Evolutionary conservation across 805 yeast genomes (phyloP), one percentile per base, ranked within the genome.

Genomic region (Kluyveromyces nonfermentans): DNA sequence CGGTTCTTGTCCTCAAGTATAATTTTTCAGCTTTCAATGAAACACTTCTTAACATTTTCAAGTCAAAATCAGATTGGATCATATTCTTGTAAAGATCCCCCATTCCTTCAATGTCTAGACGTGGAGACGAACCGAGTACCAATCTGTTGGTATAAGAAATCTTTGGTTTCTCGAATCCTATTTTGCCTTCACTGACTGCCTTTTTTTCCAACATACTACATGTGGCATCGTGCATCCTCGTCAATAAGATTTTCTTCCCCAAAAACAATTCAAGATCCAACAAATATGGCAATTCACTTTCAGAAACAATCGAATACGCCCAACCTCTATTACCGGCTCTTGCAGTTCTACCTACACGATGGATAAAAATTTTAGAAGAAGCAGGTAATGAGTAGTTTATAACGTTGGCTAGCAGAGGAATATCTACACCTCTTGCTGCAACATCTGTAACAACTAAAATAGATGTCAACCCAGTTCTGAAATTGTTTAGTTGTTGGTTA

Each of bases 301-400:
- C 95, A 46, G 80, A 73, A 7, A 89, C 82, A 47, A 93, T 77
- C 2, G 96, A 82, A 62, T 85, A 93, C 0, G 98, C 99, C 95
- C 97, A 88, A 59, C 99, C 99, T 54, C 75, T 79, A 61, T 87
- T 83, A 61, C 99, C 99, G 7, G 98, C 98, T 74, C 99, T 84
- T 9, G 98, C 99, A 37, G 99, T 93, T 74, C 99, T 82, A 64
- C 99, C 99, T 38, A 93, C 97, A 68, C 99, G 80, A 67, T 93
- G 99, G 44, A 93, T 77, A 64, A 93, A 93, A 46, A 90, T 84
- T 64, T 94, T 93, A 4, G 97, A 87, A 1, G 94, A 82, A 1
- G 87, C 83, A 9, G 97, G 97, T 47, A 93, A 71, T 1, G 96
- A 79, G 64, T 77, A 93, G 63, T 93, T 93, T 53, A 93, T 75